Percentiles rank a stretch among this genome's conserved stretches.
phyloP scores from a whole-genome alignment of 768 basidiomycete species.

The Butyriboletus loyo region DNA sequence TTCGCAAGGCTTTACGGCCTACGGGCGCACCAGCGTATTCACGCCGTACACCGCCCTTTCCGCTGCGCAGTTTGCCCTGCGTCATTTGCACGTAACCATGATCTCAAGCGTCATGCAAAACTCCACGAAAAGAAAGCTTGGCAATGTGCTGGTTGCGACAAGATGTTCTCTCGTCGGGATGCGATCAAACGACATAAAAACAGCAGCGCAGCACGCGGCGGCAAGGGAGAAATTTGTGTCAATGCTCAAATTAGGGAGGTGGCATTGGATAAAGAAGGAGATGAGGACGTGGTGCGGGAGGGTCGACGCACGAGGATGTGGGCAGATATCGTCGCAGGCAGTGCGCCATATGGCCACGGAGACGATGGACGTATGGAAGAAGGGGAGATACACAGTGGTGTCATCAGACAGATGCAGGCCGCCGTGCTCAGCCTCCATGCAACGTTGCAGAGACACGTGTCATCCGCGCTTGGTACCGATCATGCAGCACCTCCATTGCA shows the following conservation, averaged over 20 bases:
- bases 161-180: conserved; percentile 73
- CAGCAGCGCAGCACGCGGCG: conserved; percentile 48
- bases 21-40: conserved; percentile 67
- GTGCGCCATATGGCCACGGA: conserved; percentile 14
- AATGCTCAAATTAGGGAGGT: conserved; percentile 63
- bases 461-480: conserved; percentile 48
- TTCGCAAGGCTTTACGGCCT: conserved; percentile 70
- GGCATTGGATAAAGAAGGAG: conserved; percentile 40
- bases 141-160: conserved; percentile 71
- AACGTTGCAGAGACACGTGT: conserved; percentile 56
- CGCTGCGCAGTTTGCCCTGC: conserved; percentile 65
- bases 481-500: conserved; percentile 30
- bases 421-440: conserved; percentile 54
- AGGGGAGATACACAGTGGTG: conserved; percentile 53
- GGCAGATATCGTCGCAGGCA: conserved; percentile 53
- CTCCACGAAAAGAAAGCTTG: conserved; percentile 71
- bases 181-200: conserved; percentile 79
- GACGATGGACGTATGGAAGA: conserved; percentile 45
- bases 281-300: conserved; percentile 43
- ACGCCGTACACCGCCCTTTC: conserved; percentile 63
- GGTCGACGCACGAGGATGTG: conserved; percentile 62
- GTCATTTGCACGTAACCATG: conserved; percentile 76
- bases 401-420: conserved; percentile 49
- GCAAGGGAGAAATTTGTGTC: conserved; percentile 51
- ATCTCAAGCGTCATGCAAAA: conserved; percentile 73